Base-by-base conservation (phyloP, 2,329 filamentous ascomycete species). In the Botrytis pseudocinerea region DNA sequence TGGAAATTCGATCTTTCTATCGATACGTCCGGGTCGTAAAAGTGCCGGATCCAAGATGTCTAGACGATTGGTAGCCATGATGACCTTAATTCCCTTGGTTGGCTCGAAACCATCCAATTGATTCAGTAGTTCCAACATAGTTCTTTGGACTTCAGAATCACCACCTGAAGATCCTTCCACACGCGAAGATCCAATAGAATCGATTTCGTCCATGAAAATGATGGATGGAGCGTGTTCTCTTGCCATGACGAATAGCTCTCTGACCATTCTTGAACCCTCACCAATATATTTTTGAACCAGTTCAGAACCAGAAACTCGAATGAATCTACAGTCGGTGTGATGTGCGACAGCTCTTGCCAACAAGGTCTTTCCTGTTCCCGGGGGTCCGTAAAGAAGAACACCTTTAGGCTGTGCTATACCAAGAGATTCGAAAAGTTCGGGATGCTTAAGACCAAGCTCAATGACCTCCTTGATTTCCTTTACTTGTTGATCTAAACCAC, bases 391-490 rank as follows among this genome's bases (percentile, higher is more conserved):
- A 64, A 99, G 90, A 74, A 99, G 86, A 28, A 99, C 96, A 81
- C 96, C 96, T 85, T 99, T 99, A 63, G 96, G 96, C 81, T 99
- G 96, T 77, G 95, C 96, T 79, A 99, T 99, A 80, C 96, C 96
- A 73, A 99, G 90, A n/a, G 94, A 97, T 84, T 99, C 96, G 84
- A 99, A 99, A 51, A 99, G 90, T 84, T 99, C 96, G 9, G 96
- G 96, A 83, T 99, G 96, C 87, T 98, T 98, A 76, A 99, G 90
- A 77, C 96, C 96, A 62, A 99, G 91, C 86, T 99, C 96, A 82
- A 99, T 98, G 80, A 99, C 96, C 85, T 99, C 96, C 85, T 99
- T 99, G 87, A 99, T 99, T 83, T 99, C 96, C 86, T 99, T 98
- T 86, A 99, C 98, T 83, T 99, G 96, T 83, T 99, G 95, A 82